Percentiles rank a stretch among this genome's conserved stretches.
phyloP scores from a whole-genome alignment of 2,329 filamentous ascomycete genomes.

The Ascochyta clinopodiicola region DNA sequence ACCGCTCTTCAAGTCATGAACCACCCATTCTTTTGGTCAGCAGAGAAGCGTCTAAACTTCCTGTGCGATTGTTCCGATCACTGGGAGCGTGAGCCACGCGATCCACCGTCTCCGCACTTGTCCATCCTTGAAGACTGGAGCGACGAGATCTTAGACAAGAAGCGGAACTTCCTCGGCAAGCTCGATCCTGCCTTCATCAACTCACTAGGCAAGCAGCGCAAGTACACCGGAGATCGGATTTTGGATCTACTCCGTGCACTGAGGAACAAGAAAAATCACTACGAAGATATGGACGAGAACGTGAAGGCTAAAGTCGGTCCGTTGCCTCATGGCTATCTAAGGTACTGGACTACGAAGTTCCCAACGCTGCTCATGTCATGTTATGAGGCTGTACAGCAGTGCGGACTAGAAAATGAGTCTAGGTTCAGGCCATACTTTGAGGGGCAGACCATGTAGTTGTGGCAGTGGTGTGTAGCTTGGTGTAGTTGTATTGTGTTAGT shows the following conservation, averaged over 20 bases:
- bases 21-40: conserved; percentile 95
- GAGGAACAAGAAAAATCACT: conserved; percentile 96
- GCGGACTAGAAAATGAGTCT: conserved; percentile 68
- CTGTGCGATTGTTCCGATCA: conserved; percentile 97
- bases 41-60: conserved; percentile 88
- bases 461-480: background rate
- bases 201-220: conserved; percentile 89
- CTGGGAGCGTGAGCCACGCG: conserved; percentile 89
- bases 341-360: conserved; percentile 83
- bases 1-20: conserved; percentile 80
- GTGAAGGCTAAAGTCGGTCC: conserved; percentile 77
- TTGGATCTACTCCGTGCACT: conserved; percentile 87
- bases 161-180: conserved; percentile 77
- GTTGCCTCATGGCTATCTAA: conserved; percentile 79
- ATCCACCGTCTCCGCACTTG: conserved; percentile 76
- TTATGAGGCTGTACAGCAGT: conserved; percentile 74
- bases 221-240: conserved; percentile 85
- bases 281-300: conserved; percentile 89
- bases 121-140: conserved; percentile 61
- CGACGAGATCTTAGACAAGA: conserved; percentile 56
- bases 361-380: conserved; percentile 79
- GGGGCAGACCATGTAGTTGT: conserved; percentile 25
- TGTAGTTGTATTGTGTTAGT: background rate
- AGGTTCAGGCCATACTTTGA: conserved; percentile 75
- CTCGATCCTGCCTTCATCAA: conserved; percentile 86